These are phyloP conservation scores for Ephemerocybe angulata DNA, from an alignment of 768 basidiomycete genomes.

Conservation along the genomic window DNA sequence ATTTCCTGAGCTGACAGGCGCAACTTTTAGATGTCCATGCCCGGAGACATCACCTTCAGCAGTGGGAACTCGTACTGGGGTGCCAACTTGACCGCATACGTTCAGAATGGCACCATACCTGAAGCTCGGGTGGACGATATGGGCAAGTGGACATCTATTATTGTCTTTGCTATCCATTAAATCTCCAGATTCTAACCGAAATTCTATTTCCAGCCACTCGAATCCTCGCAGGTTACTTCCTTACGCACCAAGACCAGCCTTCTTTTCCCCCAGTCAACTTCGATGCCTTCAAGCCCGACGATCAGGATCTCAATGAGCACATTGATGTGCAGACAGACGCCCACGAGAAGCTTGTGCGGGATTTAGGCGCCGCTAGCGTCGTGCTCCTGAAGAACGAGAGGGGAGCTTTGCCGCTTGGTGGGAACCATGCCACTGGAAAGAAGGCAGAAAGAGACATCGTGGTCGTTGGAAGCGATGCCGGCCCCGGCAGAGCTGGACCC, in stretches of 20 bases:
- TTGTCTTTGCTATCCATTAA: too few relatives aligned
- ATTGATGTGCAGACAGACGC: constrained; percentile 62
- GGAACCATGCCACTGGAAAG: constrained; percentile 7
- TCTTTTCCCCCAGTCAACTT: constrained; percentile 69
- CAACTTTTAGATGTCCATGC: constrained; percentile 64
- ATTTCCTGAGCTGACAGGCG: not conserved
- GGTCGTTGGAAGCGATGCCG: constrained; percentile 62
- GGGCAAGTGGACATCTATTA: too few relatives aligned
- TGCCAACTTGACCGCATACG: constrained; percentile 61
- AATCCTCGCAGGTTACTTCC: constrained; percentile 70
- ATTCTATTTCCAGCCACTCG: constrained; percentile 50
- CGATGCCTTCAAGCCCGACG: constrained; percentile 54
- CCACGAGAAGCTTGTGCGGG: constrained; percentile 62
- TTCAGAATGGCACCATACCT: constrained; percentile 70
- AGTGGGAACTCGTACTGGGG: constrained; percentile 60
- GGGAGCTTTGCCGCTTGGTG: constrained; percentile 51
- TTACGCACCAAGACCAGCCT: constrained; percentile 58
- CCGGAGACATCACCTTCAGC: constrained; percentile 50
- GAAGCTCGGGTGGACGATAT: constrained; percentile 69
- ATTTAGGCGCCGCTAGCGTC: constrained; percentile 70
- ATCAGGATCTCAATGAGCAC: constrained; percentile 53
- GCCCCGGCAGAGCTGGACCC: constrained; percentile 61
- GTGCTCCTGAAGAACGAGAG: constrained; percentile 73
- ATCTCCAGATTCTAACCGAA: not conserved
- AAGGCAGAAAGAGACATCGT: constrained; percentile 45